Conservation (phyloP, 2,329 filamentous ascomycete species). For the Akanthomyces dipterigenus region DNA sequence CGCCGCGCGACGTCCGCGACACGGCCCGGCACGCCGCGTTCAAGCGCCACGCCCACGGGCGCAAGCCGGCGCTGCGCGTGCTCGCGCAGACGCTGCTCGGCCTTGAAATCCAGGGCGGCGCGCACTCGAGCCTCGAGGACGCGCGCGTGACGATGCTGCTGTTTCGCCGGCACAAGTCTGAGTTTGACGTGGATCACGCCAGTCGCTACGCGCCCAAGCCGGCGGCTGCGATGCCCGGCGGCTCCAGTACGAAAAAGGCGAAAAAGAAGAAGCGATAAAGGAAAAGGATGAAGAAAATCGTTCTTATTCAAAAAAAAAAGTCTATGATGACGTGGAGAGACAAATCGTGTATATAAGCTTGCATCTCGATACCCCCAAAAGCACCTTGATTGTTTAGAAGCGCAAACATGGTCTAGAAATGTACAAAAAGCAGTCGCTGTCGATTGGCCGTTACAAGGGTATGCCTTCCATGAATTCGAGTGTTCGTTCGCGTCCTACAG, state of each 20-base stretch:
- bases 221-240: slow-evolving; percentile 22
- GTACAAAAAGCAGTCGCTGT: neutral
- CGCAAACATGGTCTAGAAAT: neutral
- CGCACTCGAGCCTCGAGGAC: slow-evolving; percentile 67
- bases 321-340: neutral
- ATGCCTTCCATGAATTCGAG: slow-evolving; percentile 65
- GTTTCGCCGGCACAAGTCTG: slow-evolving; percentile 74
- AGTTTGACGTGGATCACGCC: slow-evolving; percentile 75
- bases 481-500: slow-evolving; percentile 57
- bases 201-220: slow-evolving; percentile 51
- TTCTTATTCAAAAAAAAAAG: neutral
- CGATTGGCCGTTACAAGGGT: slow-evolving; percentile 41
- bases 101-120: slow-evolving; percentile 56
- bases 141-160: slow-evolving; percentile 85
- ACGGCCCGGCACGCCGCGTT: slow-evolving; percentile 75
- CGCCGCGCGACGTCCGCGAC: slow-evolving; percentile 72
- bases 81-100: slow-evolving; percentile 51
- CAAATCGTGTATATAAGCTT: slow-evolving; percentile 6
- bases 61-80: slow-evolving; percentile 59
- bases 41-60: slow-evolving; percentile 59
- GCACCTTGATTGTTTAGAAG: neutral
- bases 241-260: slow-evolving; percentile 19
- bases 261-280: slow-evolving; percentile 36
- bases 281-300: too few relatives aligned
- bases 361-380: slow-evolving; percentile 6